Conservation (phyloP, 2,329 filamentous ascomycete genomes). For the Pezicula radicicola region DNA sequence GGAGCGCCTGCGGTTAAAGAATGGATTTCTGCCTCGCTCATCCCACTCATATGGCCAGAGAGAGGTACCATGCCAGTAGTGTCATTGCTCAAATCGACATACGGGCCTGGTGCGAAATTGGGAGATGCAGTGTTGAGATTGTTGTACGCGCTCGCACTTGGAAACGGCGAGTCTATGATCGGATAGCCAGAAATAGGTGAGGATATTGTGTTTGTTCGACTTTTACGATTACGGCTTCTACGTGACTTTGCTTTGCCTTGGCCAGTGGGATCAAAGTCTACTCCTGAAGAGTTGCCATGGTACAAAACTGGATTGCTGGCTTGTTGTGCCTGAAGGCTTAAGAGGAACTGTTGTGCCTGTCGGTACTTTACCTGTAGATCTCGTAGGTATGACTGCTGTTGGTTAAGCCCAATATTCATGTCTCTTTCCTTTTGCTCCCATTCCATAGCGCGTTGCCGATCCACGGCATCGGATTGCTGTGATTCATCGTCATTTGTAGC, state of each 20-base stretch:
- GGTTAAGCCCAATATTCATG: constrained; percentile 19
- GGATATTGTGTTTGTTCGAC: constrained; percentile 33
- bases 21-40: constrained; percentile 62
- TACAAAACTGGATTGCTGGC: constrained; percentile 24
- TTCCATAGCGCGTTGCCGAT: constrained; percentile 25
- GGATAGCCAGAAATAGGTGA: constrained; percentile 24
- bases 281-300: constrained; percentile 28
- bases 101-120: constrained; percentile 51
- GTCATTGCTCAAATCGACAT: constrained; percentile 25
- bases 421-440: constrained; percentile 27
- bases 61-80: constrained; percentile 26
- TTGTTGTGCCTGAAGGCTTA: constrained; percentile 17
- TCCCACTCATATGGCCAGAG: constrained; percentile 33
- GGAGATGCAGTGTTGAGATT: constrained; percentile 39
- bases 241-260: constrained; percentile 31
- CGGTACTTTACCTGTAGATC: constrained; percentile 19
- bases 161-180: constrained; percentile 30
- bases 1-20: constrained; percentile 62
- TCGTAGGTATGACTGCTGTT: constrained; percentile 15
- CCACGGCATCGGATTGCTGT: constrained; percentile 20
- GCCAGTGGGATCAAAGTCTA: constrained; percentile 27
- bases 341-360: constrained; percentile 12
- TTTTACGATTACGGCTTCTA: constrained; percentile 34
- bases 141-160: constrained; percentile 37
- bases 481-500: constrained; percentile 54